Evolutionary conservation across 768 basidiomycete genomes (phyloP).

Genomic region (Naganishia kalamii): DNA sequence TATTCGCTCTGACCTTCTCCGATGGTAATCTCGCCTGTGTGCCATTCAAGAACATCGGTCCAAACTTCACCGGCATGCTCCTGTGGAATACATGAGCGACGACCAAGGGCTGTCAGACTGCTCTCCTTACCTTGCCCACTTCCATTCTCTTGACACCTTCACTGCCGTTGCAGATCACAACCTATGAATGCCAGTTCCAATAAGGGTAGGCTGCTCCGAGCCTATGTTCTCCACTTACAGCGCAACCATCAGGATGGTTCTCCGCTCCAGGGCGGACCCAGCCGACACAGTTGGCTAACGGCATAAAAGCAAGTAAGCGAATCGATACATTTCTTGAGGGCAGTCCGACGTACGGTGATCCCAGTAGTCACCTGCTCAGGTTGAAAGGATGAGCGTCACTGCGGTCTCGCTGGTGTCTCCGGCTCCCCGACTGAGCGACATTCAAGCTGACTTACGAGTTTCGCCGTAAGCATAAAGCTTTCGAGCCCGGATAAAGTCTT

Average conservation of each 20-base stretch:
- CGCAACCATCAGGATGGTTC: constrained; percentile 46
- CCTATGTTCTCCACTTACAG: constrained; percentile 20
- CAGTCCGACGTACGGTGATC: constrained; percentile 22
- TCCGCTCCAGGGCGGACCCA: constrained; percentile 50
- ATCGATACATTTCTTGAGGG: background rate
- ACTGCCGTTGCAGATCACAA: constrained; percentile 40
- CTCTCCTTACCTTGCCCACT: constrained; percentile 41
- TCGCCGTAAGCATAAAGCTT: constrained; percentile 39
- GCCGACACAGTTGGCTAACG: constrained; percentile 46
- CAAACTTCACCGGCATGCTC: constrained; percentile 51
- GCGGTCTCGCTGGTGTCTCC: no score
- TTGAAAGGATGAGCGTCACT: background rate
- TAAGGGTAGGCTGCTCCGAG: background rate
- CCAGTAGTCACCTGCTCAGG: constrained; percentile 14
- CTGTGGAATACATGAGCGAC: constrained; percentile 23
- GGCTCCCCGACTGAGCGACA: background rate
- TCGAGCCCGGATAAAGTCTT: constrained; percentile 45
- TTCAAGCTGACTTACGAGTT: constrained; percentile 4
- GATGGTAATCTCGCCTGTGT: constrained; percentile 50
- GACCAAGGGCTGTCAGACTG: background rate
- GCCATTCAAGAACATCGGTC: constrained; percentile 52
- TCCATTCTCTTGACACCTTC: constrained; percentile 49
- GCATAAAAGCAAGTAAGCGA: background rate
- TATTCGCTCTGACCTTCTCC: constrained; percentile 40
- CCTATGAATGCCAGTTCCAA: background rate